A percentile compares a stretch with the other conserved stretches of the same genome.
Conservation (phyloP, 345 rosid species). For the Gynandropsis gynandra region DNA sequence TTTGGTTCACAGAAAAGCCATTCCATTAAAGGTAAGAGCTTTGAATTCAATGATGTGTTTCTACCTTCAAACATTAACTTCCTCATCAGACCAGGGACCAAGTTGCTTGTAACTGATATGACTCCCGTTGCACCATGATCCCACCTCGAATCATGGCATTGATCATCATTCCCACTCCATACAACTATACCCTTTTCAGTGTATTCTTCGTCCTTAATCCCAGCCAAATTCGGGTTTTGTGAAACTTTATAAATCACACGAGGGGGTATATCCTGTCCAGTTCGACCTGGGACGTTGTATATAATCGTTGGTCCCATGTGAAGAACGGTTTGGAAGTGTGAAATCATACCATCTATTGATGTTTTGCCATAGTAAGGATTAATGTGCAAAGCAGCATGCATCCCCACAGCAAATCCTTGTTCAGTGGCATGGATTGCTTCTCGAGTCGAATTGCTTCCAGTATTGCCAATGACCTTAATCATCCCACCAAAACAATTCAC, state of each 20-base stretch:
- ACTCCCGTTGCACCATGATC: constrained; percentile 65
- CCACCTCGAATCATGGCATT: constrained; percentile 87
- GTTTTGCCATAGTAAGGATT: constrained; percentile 94
- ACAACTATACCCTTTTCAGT: constrained; percentile 59
- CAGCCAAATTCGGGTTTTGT: constrained; percentile 56
- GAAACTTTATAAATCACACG: constrained; percentile 48
- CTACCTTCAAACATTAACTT: constrained; percentile 61
- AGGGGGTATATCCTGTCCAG: constrained; percentile 76
- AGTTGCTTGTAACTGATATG: constrained; percentile 69
- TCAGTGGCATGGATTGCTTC: constrained; percentile 91
- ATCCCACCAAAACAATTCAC: constrained; percentile 71
- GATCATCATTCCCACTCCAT: constrained; percentile 84
- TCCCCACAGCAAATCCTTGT: constrained; percentile 87
- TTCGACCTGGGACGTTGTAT: constrained; percentile 78
- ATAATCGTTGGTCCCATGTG: constrained; percentile 82
- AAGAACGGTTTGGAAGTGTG: constrained; percentile 65
- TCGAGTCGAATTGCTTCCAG: constrained; percentile 84
- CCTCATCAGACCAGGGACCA: constrained; percentile 61
- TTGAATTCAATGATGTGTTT: constrained; percentile 43
- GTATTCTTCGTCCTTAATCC: constrained; percentile 62
- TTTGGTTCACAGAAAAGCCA: constrained; percentile 80
- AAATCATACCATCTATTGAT: constrained; percentile 58
- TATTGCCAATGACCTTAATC: constrained; percentile 74
- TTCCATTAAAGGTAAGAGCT: constrained; percentile 63
- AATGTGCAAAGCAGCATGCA: constrained; percentile 93